Evolutionary conservation across 23 red algal genomes (phyloP).

Genomic region (Gracilariopsis chorda): DNA sequence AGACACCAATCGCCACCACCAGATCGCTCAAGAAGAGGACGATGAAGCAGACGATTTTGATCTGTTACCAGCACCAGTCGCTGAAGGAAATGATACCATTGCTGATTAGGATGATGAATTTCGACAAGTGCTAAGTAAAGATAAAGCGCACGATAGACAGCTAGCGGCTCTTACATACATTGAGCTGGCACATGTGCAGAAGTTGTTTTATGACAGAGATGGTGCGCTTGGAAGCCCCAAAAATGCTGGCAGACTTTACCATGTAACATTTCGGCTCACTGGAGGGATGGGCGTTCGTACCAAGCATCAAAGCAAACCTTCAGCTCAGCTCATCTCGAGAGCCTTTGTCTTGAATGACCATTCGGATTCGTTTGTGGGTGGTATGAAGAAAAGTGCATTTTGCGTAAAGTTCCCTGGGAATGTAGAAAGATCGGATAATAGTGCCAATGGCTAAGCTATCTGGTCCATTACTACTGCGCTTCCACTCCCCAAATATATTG

Average conservation of each 20-base stretch:
- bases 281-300: conserved; percentile 70
- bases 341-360: no score
- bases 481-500: conserved; percentile 52
- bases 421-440: no score
- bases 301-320: conserved; percentile 58
- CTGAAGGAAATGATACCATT: not conserved
- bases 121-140: not conserved
- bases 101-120: not conserved
- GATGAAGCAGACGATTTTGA: not conserved
- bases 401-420: no score
- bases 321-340: conserved; percentile 59
- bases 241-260: not conserved
- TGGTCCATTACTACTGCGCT: no score
- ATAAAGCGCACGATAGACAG: not conserved
- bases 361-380: no score
- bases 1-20: not conserved
- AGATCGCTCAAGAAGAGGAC: not conserved
- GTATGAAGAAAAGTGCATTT: no score
- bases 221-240: conserved; percentile 5
- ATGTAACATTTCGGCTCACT: not conserved
- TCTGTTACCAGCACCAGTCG: not conserved
- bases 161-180: not conserved
- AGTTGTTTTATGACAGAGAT: conserved; percentile 19
- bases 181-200: conserved; percentile 7
- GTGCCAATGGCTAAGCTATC: no score